Percentiles rank a stretch among this genome's conserved stretches.
Conservation (phyloP, 805 yeast species). For the Blastobotrys parvus region DNA sequence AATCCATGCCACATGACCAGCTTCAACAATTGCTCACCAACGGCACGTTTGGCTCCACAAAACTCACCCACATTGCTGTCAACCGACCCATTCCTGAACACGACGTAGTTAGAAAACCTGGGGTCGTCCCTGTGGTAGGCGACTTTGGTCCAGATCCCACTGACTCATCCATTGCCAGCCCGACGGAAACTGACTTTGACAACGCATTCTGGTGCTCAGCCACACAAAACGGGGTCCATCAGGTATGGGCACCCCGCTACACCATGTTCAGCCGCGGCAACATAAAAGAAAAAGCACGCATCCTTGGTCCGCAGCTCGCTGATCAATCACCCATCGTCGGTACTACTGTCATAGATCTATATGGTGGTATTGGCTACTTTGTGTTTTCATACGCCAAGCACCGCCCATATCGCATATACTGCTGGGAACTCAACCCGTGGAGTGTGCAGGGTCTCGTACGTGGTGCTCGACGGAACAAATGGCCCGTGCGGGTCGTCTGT, state of each 20-base stretch:
- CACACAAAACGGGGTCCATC: constrained; percentile 65
- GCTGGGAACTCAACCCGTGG: constrained; percentile 87
- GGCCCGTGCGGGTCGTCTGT: constrained; percentile 32
- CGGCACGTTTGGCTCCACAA: constrained; percentile 14
- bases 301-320: constrained; percentile 31
- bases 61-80: constrained; percentile 54
- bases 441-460: constrained; percentile 60
- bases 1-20: constrained; percentile 10
- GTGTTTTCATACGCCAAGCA: constrained; percentile 55
- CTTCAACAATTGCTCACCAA: constrained; percentile 18
- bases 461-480: constrained; percentile 43
- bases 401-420: constrained; percentile 45
- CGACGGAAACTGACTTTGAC: constrained; percentile 37
- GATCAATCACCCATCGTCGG: constrained; percentile 24
- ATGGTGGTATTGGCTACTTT: constrained; percentile 84
- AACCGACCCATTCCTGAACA: constrained; percentile 55
- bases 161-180: constrained; percentile 21
- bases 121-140: constrained; percentile 53
- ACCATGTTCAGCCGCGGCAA: constrained; percentile 89
- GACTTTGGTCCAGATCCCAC: constrained; percentile 39
- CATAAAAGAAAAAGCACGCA: constrained; percentile 67
- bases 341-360: constrained; percentile 54
- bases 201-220: constrained; percentile 64
- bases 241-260: constrained; percentile 75
- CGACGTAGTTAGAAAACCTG: constrained; percentile 59